phyloP scores from a whole-genome alignment of 2,329 filamentous ascomycete species.

The Monilinia fructicola region DNA sequence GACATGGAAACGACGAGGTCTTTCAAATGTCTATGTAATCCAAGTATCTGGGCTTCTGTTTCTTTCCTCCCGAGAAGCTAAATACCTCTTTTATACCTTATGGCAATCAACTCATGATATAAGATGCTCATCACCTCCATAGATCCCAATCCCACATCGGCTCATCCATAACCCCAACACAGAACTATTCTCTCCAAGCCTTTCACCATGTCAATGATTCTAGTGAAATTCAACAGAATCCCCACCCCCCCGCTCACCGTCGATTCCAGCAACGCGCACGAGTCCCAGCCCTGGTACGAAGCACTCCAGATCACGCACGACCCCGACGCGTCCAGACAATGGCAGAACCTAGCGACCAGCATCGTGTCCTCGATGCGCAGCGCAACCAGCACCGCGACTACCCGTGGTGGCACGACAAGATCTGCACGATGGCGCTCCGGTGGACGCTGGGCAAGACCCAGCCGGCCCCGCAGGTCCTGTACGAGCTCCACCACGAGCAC shows the following conservation, averaged over 20 bases:
- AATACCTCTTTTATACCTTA: not conserved
- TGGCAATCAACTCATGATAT: not conserved
- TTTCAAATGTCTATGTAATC: not conserved
- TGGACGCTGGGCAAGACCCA: not conserved
- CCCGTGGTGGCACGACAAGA: conserved; percentile 1
- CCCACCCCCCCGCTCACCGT: not conserved
- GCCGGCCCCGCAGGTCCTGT: not conserved
- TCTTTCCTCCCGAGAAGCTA: no score
- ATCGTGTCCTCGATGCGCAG: not conserved
- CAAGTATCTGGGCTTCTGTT: not conserved
- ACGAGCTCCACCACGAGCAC: not conserved
- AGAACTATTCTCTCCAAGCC: not conserved
- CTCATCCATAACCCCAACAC: not conserved
- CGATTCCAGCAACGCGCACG: not conserved
- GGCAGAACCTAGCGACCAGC: not conserved
- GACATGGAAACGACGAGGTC: not conserved
- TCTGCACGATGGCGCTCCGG: not conserved
- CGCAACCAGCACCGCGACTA: not conserved
- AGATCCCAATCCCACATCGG: not conserved
- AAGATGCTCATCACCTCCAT: not conserved
- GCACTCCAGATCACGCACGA: not conserved
- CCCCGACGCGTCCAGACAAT: rapidly evolving
- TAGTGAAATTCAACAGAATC: not conserved
- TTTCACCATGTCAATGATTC: conserved; percentile 5
- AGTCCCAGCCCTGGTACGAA: not conserved